phyloP scores from a whole-genome alignment of 345 rosid species.

The Hibiscus trionum region DNA sequence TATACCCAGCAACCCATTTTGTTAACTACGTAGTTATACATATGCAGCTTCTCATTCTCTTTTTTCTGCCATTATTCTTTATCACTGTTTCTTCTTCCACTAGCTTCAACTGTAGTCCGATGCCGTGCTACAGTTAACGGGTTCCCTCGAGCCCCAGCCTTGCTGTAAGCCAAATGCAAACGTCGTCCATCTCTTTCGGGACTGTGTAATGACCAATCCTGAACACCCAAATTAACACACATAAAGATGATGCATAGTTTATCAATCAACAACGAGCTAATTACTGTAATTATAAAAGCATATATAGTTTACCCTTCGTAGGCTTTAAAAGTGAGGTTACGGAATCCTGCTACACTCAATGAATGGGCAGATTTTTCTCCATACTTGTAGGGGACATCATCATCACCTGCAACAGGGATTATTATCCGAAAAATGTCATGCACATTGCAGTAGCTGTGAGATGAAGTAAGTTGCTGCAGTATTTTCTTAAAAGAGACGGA shows the following conservation, averaged over 20 bases:
- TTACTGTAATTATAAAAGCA: background rate
- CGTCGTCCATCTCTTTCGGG: constrained; percentile 73
- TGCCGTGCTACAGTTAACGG: constrained; percentile 13
- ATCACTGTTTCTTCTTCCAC: constrained; percentile 14
- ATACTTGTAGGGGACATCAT: constrained; percentile 55
- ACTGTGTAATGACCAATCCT: constrained; percentile 88
- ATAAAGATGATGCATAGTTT: background rate
- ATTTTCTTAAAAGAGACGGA: background rate
- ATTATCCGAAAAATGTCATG: too few species aligned
- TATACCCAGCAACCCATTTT: constrained; percentile 17
- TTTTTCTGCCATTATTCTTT: constrained; percentile 18
- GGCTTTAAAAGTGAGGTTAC: constrained; percentile 54
- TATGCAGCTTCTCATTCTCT: background rate
- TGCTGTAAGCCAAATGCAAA: constrained; percentile 61
- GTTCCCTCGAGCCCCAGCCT: constrained; percentile 74
- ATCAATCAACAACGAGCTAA: background rate
- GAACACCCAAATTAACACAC: constrained; percentile 18
- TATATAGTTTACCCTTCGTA: constrained; percentile 52
- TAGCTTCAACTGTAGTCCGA: constrained; percentile 17
- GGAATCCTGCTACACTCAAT: constrained; percentile 57
- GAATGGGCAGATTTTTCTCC: constrained; percentile 76
- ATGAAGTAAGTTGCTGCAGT: background rate
- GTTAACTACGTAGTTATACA: constrained; percentile 14
- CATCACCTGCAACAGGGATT: constrained; percentile 47
- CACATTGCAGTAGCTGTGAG: background rate